Evolutionary conservation across 2,329 filamentous ascomycete genomes (phyloP).

Genomic region (Fusarium foetens): DNA sequence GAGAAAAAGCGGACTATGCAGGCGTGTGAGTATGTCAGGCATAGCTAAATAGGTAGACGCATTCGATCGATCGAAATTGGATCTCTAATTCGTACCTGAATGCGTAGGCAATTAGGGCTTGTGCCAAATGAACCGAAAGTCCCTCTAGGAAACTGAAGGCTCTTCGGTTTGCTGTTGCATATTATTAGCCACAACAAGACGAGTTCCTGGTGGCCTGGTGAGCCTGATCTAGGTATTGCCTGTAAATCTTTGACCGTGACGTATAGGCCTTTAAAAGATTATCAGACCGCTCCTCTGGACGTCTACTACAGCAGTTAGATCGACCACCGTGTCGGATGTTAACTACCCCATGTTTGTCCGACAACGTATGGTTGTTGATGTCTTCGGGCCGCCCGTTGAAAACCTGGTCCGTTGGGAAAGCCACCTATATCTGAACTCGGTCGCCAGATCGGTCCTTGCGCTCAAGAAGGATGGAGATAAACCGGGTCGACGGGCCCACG

Average conservation of each 20-base stretch:
- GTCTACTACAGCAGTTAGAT: neutral
- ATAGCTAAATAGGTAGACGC: constrained; percentile 8
- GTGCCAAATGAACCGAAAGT: constrained; percentile 18
- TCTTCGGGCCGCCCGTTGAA: constrained; percentile 21
- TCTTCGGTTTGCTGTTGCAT: constrained; percentile 8
- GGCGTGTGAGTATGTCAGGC: constrained; percentile 7
- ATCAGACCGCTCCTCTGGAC: constrained; percentile 12
- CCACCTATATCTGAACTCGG: constrained; percentile 7
- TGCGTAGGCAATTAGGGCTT: constrained; percentile 27
- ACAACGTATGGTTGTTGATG: constrained; percentile 30
- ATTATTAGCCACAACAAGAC: constrained; percentile 19
- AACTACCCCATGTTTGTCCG: constrained; percentile 6
- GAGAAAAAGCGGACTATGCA: constrained; percentile 17
- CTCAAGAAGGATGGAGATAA: constrained; percentile 20
- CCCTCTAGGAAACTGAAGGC: constrained; percentile 27
- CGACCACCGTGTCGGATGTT: constrained; percentile 14
- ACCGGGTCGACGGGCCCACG: constrained; percentile 24
- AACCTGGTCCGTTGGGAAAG: constrained; percentile 16
- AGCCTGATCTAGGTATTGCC: constrained; percentile 9
- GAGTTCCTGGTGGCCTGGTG: constrained; percentile 4
- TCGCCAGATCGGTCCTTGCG: constrained; percentile 10
- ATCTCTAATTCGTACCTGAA: constrained; percentile 16
- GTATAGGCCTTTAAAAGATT: neutral
- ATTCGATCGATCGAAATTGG: constrained; percentile 7
- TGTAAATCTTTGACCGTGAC: constrained; percentile 2